Evolutionary conservation across 2,329 filamentous ascomycete species (phyloP).

Genomic region (Cladosporium sp.): DNA sequence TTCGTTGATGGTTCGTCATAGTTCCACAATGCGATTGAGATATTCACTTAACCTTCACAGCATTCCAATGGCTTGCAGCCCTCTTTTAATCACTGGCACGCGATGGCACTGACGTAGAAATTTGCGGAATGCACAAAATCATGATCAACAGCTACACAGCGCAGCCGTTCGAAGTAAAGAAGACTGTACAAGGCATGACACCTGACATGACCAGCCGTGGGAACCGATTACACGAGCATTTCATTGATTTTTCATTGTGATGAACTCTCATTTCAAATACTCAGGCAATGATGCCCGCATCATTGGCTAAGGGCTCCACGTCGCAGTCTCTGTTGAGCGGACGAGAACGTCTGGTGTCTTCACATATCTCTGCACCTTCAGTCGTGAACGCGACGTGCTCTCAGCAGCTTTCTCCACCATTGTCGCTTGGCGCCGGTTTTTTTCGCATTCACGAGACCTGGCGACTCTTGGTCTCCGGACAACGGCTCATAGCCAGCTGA

Average conservation of each 20-base stretch:
- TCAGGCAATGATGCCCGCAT: background rate
- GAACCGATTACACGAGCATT: background rate
- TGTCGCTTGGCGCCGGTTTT: background rate
- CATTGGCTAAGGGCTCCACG: background rate
- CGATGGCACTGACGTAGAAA: too few relatives aligned
- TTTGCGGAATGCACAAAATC: too few relatives aligned
- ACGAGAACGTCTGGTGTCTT: background rate
- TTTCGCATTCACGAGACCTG: background rate
- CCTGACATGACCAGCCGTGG: too few relatives aligned
- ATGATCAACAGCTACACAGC: too few relatives aligned
- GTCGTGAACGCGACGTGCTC: background rate
- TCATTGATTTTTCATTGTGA: background rate
- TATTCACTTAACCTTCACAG: background rate
- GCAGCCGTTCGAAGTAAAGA: too few relatives aligned
- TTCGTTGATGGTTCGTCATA: background rate
- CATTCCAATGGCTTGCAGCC: background rate
- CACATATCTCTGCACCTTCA: background rate
- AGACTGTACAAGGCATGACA: too few relatives aligned
- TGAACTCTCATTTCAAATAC: background rate
- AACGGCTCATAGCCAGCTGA: background rate
- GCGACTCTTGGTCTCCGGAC: background rate
- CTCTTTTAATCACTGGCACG: too few relatives aligned
- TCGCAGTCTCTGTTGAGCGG: background rate
- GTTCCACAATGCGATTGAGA: too few relatives aligned
- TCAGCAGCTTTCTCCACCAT: slow-evolving; percentile 2